Evolutionary conservation across 305 asterid genomes (phyloP).

Genomic region (Euphrasia arctica): DNA sequence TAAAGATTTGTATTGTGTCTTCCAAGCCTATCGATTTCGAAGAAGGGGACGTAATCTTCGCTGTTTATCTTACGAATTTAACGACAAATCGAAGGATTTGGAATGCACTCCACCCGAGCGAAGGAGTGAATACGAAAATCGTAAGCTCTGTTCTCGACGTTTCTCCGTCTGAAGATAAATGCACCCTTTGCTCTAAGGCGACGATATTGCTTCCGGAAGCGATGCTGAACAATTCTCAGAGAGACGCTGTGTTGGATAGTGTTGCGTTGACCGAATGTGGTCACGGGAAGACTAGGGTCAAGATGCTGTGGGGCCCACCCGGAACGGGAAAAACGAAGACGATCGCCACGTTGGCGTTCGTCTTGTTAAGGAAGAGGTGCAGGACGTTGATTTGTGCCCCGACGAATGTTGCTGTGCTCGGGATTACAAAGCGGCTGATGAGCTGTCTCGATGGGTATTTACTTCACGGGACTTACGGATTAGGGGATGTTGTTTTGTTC

Average conservation of each 20-base stretch:
- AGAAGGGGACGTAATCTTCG: slow-evolving; percentile 23
- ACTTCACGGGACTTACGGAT: slow-evolving; percentile 29
- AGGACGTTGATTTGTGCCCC: slow-evolving; percentile 62
- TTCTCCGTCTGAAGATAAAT: slow-evolving; percentile 28
- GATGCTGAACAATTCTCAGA: slow-evolving; percentile 44
- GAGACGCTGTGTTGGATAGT: slow-evolving; percentile 41
- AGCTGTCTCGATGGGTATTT: slow-evolving; percentile 19
- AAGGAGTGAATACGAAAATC: slow-evolving; percentile 25
- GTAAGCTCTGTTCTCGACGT: slow-evolving; percentile 29
- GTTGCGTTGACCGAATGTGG: slow-evolving; percentile 36
- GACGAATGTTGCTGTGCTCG: slow-evolving; percentile 51
- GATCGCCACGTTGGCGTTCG: slow-evolving; percentile 29
- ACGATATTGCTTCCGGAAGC: not conserved
- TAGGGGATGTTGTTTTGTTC: slow-evolving; percentile 62
- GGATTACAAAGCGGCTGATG: slow-evolving; percentile 40
- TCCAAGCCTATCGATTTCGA: slow-evolving; percentile 28
- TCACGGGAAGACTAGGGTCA: slow-evolving; percentile 32
- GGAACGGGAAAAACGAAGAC: slow-evolving; percentile 70
- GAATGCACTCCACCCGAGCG: slow-evolving; percentile 33
- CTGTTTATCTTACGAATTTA: slow-evolving; percentile 27
- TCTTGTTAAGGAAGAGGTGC: slow-evolving; percentile 31
- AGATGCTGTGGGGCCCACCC: slow-evolving; percentile 67
- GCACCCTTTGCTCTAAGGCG: slow-evolving; percentile 30
- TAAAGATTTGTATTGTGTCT: slow-evolving; percentile 18
- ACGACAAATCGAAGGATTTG: slow-evolving; percentile 35